Evolutionary conservation across 192 early-diverging fungal genomes (phyloP), one percentile per base, ranked within the genome.

Genomic region (Gonapodya sp.): DNA sequence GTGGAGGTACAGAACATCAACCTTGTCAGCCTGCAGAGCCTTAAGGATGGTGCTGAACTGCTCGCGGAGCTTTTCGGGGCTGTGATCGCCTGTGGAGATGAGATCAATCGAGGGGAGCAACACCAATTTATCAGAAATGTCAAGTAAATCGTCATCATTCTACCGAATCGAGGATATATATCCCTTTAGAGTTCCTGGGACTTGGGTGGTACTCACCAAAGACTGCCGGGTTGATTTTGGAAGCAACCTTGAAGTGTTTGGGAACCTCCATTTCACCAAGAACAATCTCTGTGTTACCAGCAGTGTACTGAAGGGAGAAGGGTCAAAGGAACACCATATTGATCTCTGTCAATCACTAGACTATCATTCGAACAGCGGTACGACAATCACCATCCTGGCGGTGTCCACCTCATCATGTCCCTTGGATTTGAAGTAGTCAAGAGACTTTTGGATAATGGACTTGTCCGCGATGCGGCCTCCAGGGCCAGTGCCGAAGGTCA

Each of bases 391-490:
- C 46, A 64, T 85, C 88, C 78, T 85, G 84, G 78, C 85, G 31
- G 83, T 84, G 79, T 84, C 88, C 18, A 89, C 82, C 80, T 89
- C 88, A 18, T 37, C 80, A 80, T 85, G 83, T 1, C 88, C 88
- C 35, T 84, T 82, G 0, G 79, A 32, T 1, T 73, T 32, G 78
- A 85, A 86, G n/a, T 83, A 73, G 35, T 86, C 81, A 33, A 89
- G 80, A 35, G 88, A 87, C 24, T 73, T 72, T 36, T 83, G 78
- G 30, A 89, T 84, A 31, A 74, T 79, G 34, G 77, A 34, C 30
- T 36, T 77, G 79, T 88, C 89, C 35, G 31, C 80, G 79, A 89
- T 86, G 24, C 89, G 84, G 24, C 86, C 89, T 8, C 89, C 87
- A 64, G 46, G 46, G 83, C 83, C 83, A n/a, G 46, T 83, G 73